These are phyloP conservation scores for Calonectria ilicicola DNA, from an alignment of 2,329 filamentous ascomycete genomes.

Conservation along the genomic window DNA sequence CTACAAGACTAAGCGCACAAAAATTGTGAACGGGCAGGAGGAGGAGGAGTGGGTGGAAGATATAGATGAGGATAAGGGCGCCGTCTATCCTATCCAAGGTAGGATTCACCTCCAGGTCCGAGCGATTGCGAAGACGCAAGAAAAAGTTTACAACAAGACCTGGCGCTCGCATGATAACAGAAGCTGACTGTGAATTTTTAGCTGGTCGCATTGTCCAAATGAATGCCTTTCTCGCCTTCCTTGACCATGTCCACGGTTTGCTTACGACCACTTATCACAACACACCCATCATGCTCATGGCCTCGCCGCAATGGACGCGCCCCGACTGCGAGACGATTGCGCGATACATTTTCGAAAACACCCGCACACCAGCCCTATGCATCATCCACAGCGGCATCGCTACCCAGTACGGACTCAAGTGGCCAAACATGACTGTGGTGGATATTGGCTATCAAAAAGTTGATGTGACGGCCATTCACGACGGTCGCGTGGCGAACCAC, in stretches of 20 bases:
- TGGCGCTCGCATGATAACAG: background rate
- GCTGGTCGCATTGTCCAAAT: slow-evolving; percentile 89
- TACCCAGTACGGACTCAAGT: slow-evolving; percentile 84
- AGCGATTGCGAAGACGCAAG: slow-evolving; percentile 15
- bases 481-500: slow-evolving; percentile 80
- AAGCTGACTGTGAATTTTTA: slow-evolving; percentile 44
- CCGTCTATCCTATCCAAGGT: slow-evolving; percentile 85
- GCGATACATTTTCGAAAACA: slow-evolving; percentile 97
- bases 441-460: slow-evolving; percentile 95
- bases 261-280: slow-evolving; percentile 95
- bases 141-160: background rate
- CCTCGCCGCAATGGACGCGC: slow-evolving; percentile 90
- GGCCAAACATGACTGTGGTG: slow-evolving; percentile 83
- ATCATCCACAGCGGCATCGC: slow-evolving; percentile 91
- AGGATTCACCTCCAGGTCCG: slow-evolving; percentile 32
- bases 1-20: slow-evolving; percentile 77
- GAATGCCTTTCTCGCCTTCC: slow-evolving; percentile 91
- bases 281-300: slow-evolving; percentile 91
- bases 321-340: slow-evolving; percentile 89
- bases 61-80: slow-evolving; percentile 86
- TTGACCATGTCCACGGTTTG: slow-evolving; percentile 90
- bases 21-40: slow-evolving; percentile 59
- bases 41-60: slow-evolving; percentile 89
- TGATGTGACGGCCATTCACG: slow-evolving; percentile 89
- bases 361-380: slow-evolving; percentile 91